Conservation (phyloP, 805 yeast species). For the Yueomyces sinensis region DNA sequence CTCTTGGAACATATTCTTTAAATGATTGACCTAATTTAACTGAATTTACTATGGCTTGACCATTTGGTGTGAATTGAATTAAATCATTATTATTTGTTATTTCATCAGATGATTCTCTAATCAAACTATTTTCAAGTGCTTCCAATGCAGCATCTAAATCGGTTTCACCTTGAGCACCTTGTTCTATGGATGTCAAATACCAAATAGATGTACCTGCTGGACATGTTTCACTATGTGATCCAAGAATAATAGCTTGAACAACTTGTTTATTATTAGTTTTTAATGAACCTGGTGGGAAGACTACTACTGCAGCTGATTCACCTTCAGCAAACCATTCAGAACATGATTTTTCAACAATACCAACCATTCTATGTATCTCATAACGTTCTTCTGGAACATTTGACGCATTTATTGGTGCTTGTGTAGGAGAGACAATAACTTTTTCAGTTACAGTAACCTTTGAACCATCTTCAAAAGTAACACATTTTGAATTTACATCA, state of each 20-base stretch:
- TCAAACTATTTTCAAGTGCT: constrained; percentile 65
- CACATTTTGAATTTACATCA: constrained; percentile 55
- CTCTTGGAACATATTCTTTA: constrained; percentile 73
- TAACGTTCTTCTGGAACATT: constrained; percentile 33
- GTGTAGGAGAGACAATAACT: constrained; percentile 65
- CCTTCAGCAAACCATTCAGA: constrained; percentile 82
- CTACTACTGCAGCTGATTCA: constrained; percentile 77
- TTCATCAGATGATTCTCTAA: constrained; percentile 60
- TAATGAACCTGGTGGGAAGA: constrained; percentile 79
- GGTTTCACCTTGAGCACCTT: constrained; percentile 50
- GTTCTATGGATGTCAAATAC: constrained; percentile 75
- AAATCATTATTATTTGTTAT: constrained; percentile 48
- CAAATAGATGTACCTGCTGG: constrained; percentile 81
- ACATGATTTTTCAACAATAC: constrained; percentile 78
- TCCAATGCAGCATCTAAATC: constrained; percentile 72
- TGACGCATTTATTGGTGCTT: constrained; percentile 31
- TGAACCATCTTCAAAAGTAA: constrained; percentile 65
- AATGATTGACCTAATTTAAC: constrained; percentile 78
- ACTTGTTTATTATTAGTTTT: constrained; percentile 52
- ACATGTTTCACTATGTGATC: constrained; percentile 77
- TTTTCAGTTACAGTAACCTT: constrained; percentile 66
- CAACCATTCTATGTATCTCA: constrained; percentile 62
- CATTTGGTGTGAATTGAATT: constrained; percentile 38
- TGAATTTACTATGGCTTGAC: constrained; percentile 61
- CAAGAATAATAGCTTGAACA: constrained; percentile 79